These are phyloP conservation scores for Tetradesmus lagerheimii DNA, from an alignment of 139 green algal species.

Conservation along the genomic window DNA sequence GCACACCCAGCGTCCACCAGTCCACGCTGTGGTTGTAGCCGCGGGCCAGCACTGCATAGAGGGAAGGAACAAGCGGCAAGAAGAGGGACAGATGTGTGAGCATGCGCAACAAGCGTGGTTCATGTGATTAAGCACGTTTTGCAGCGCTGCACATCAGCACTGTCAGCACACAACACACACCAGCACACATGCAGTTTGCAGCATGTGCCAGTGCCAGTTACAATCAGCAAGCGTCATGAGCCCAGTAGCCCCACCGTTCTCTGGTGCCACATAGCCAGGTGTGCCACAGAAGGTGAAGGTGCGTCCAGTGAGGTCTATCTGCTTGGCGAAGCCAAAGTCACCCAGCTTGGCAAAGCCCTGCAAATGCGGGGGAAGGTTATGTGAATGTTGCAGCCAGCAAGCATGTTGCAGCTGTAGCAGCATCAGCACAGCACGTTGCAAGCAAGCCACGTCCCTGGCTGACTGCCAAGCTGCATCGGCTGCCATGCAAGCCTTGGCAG, in stretches of 20 bases:
- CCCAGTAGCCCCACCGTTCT: conserved; percentile 52
- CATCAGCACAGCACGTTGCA: neutral
- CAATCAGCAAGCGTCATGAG: neutral
- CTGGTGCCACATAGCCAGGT: conserved; percentile 70
- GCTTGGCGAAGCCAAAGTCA: conserved; percentile 93
- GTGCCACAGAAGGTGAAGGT: conserved; percentile 99
- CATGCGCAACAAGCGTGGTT: no score
- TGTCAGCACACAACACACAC: neutral
- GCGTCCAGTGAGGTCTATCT: conserved; percentile 75
- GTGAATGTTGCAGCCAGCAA: neutral
- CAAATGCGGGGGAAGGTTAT: neutral
- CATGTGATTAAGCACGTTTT: no score
- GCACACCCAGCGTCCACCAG: conserved; percentile 96
- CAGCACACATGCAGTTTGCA: neutral
- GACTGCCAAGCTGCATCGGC: no score
- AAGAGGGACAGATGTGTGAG: neutral
- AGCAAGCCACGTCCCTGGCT: no score
- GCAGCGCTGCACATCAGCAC: neutral
- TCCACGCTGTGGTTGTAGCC: conserved; percentile 95
- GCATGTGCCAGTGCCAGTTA: neutral
- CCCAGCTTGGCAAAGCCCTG: conserved; percentile 93
- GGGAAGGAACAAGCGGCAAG: conserved; percentile 74
- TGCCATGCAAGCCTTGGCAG: no score
- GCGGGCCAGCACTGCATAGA: conserved; percentile 80
- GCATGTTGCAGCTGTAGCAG: neutral